Conservation (phyloP, 1,139 yeast species). For the Geotrichum reessii region DNA sequence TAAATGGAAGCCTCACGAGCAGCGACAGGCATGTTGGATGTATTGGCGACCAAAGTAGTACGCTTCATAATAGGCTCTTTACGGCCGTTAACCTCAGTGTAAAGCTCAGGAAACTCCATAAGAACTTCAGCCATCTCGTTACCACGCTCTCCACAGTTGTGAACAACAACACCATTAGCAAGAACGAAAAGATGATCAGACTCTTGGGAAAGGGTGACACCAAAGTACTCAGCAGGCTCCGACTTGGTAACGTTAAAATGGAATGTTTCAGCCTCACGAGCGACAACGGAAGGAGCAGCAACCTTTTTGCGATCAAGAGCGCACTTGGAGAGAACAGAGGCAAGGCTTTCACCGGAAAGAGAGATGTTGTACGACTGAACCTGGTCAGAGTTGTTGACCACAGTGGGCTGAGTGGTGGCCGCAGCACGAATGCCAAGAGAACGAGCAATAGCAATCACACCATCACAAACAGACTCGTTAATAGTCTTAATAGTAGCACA, state of each 20-base stretch:
- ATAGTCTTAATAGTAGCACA: background rate
- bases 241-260: background rate
- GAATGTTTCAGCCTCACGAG: background rate
- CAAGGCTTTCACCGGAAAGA: background rate
- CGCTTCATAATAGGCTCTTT: slow-evolving; percentile 99
- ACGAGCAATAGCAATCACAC: background rate
- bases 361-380: background rate
- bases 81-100: slow-evolving; percentile 82
- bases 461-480: background rate
- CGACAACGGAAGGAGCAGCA: background rate
- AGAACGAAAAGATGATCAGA: slow-evolving; percentile 18
- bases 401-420: background rate
- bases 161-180: slow-evolving; percentile 33
- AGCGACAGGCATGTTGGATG: slow-evolving; percentile 99
- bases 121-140: slow-evolving; percentile 99
- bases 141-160: slow-evolving; percentile 77
- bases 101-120: slow-evolving; percentile 98
- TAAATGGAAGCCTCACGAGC: slow-evolving; percentile 99
- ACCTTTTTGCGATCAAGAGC: background rate
- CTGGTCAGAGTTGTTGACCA: background rate
- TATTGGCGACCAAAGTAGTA: slow-evolving; percentile 95
- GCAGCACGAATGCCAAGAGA: background rate
- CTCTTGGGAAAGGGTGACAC: slow-evolving; percentile 13
- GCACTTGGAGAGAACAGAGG: background rate
- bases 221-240: background rate